Percentiles rank a stretch among this genome's conserved stretches.
phyloP scores from a whole-genome alignment of 23 red algal species.

The Gracilaria vermiculophylla region DNA sequence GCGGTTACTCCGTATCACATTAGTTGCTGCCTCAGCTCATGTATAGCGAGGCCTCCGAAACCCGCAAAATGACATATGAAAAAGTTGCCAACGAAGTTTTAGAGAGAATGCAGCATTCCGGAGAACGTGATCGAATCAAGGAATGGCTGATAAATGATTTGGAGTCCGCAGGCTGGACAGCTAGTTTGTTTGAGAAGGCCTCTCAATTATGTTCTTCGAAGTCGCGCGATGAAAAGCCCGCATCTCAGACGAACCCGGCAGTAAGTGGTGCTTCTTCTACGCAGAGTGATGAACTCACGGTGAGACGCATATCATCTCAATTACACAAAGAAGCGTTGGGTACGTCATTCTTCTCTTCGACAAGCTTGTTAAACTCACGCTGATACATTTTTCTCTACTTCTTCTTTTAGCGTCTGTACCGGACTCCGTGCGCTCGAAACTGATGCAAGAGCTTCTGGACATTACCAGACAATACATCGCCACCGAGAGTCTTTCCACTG shows the following conservation, averaged over 20 bases:
- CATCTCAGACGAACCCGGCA: neutral
- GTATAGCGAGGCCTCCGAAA: neutral
- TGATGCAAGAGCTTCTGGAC: slow-evolving; percentile 25
- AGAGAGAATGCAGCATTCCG: neutral
- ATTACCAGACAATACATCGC: neutral
- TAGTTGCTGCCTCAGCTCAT: neutral
- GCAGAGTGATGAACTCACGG: neutral
- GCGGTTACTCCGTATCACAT: too few species aligned
- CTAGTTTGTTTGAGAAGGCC: neutral
- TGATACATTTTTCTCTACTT: neutral
- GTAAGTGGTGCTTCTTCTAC: neutral
- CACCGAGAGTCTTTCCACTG: neutral
- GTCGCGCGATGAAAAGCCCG: neutral
- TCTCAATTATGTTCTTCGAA: neutral
- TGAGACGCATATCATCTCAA: slow-evolving; percentile 8
- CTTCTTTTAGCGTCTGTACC: neutral
- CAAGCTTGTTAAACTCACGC: neutral
- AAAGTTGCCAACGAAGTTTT: neutral
- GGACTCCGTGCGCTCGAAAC: neutral
- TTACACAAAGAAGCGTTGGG: slow-evolving; percentile 1
- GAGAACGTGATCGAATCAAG: slow-evolving; percentile 17
- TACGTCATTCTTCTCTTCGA: neutral
- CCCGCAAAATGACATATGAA: neutral
- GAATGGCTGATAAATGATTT: slow-evolving; percentile 27
- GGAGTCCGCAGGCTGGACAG: neutral